Evolutionary conservation across 179 eudicot genomes (phyloP).

Genomic region (Silene noctiflora): DNA sequence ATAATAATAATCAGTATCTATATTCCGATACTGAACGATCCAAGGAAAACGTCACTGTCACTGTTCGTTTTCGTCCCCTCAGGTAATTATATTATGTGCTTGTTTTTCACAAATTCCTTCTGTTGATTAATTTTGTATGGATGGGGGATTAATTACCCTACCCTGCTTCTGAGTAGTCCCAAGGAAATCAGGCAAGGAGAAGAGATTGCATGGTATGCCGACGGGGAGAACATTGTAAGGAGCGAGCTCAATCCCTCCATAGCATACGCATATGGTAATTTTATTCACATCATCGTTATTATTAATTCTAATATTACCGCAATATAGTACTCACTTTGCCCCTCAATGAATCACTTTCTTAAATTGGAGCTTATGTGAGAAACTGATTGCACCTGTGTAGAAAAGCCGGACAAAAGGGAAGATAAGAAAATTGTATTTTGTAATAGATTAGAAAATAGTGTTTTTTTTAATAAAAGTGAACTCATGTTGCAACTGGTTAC

Average conservation of each 20-base stretch:
- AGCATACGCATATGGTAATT: conserved; percentile 91
- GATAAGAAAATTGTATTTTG: neutral
- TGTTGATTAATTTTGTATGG: conserved; percentile 9
- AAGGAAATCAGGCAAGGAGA: conserved; percentile 91
- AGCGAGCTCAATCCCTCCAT: conserved; percentile 72
- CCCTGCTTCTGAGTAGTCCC: conserved; percentile 46
- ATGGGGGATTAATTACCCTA: conserved; percentile 14
- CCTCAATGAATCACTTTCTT: neutral
- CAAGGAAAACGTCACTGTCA: conserved; percentile 93
- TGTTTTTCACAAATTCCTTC: neutral
- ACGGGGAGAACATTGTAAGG: conserved; percentile 89
- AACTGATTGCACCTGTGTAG: neutral
- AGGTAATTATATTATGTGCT: conserved; percentile 39
- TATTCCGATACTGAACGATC: conserved; percentile 62
- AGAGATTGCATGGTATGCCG: conserved; percentile 98
- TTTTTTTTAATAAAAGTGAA: neutral
- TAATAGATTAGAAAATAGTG: neutral
- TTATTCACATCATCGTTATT: too few species aligned
- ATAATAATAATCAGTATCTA: conserved; percentile 31
- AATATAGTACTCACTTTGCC: too few species aligned
- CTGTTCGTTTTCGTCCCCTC: conserved; percentile 96
- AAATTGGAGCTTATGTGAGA: conserved; percentile 1
- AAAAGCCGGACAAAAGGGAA: too few species aligned
- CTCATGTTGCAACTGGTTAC: neutral
- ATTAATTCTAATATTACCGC: too few species aligned